A percentile compares a stretch with the other conserved stretches of the same genome.
These are phyloP conservation scores for Zea mays DNA, from an alignment of 176 grass and related monocot genomes.

Conservation along the genomic window DNA sequence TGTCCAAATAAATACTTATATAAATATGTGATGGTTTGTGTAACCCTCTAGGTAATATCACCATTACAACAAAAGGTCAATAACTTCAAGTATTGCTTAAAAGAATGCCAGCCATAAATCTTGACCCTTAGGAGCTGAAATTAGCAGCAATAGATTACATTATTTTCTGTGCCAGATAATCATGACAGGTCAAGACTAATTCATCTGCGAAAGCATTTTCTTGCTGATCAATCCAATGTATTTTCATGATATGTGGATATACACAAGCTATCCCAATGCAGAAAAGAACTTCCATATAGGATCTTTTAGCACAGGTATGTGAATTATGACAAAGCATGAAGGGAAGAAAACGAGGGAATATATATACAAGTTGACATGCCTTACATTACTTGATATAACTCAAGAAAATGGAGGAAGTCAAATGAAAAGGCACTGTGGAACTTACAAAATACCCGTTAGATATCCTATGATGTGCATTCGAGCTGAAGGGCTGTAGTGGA, in stretches of 20 bases:
- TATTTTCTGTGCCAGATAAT: constrained; percentile 1
- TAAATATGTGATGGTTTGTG: neutral
- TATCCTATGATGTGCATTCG: constrained; percentile 86
- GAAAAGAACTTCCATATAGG: constrained; percentile 15
- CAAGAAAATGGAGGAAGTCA: constrained; percentile 29
- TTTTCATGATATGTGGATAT: constrained; percentile 31
- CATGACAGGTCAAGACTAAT: constrained; percentile 11
- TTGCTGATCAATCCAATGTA: neutral
- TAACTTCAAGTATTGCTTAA: constrained; percentile 13
- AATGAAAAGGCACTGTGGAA: constrained; percentile 7
- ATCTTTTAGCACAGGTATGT: constrained; percentile 17
- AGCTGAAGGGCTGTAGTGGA: constrained; percentile 86
- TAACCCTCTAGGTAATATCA: constrained; percentile 9
- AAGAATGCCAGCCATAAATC: constrained; percentile 7
- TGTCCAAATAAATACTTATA: neutral
- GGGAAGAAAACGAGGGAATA: neutral
- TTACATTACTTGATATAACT: constrained; percentile 26
- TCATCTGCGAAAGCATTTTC: constrained; percentile 1
- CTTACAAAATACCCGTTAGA: constrained; percentile 86
- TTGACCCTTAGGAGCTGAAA: neutral
- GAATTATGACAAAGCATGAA: neutral
- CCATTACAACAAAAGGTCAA: constrained; percentile 14
- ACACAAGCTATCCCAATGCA: neutral
- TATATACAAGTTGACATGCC: constrained; percentile 16
- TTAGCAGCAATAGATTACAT: neutral